Evolutionary conservation across 345 rosid genomes (phyloP), one percentile per base, ranked within the genome.

Genomic region (Populus deltoides): DNA sequence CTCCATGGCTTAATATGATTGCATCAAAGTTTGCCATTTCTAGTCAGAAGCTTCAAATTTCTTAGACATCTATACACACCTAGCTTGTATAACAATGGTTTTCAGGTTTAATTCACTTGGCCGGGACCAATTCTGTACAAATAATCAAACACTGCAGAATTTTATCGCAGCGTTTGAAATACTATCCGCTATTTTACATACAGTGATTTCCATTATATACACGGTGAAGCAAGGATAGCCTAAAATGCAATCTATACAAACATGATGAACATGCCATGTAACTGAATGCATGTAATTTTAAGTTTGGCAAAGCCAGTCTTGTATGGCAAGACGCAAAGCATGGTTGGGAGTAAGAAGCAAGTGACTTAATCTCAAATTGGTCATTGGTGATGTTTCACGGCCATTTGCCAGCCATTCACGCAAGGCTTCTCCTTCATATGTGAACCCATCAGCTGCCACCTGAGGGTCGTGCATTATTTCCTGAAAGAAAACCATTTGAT

Each of bases 381-480:
- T 91, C 97, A 91, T 92, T 8, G 92, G 92, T 18, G 95, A 90
- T 24, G 92, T 91, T 73, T 89, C 89, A 22, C 79, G 88, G 70
- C 89, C 87, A 47, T 83, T 91, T 55, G 81, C 85, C 77, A 90
- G 82, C 97, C 97, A 92, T 24, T 79, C 86, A 24, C 81, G 81
- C 71, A 91, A 25, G 20, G 95, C 91, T 79, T 88, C 91, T 41
- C 87, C 92, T 81, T 91, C 92, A 38, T 92, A 89, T 0, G 95
- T 87, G 86, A 90, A 92, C 39, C 95, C 93, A 76, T 92, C 97
- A 2, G 94, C 92, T 1, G 97, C 95, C 49, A 91, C 86, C 74
- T 87, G 93, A 18, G 94, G 94, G 69, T 91, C 94, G 33, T 89
- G 89, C 94, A 90, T 92, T 83, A 91, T 90, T 86, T 91, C 94